Evolutionary conservation across 345 rosid genomes (phyloP).

Genomic region (Tarenaya hassleriana): DNA sequence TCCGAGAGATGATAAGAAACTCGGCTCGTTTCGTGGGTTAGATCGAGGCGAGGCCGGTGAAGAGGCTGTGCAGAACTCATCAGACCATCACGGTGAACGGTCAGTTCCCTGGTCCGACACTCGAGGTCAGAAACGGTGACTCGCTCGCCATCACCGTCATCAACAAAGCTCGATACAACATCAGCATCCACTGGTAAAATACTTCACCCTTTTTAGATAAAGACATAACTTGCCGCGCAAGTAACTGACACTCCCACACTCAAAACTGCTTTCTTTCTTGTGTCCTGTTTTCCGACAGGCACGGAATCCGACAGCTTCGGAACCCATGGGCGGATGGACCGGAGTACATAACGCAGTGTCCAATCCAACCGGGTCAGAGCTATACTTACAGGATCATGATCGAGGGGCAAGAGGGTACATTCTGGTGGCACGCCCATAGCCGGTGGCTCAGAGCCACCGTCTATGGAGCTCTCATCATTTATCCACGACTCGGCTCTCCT

Average conservation of each 20-base stretch:
- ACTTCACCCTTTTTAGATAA: too few species aligned
- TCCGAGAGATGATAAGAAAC: too few species aligned
- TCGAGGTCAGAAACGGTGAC: conserved; percentile 72
- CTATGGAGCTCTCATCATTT: conserved; percentile 69
- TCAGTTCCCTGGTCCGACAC: conserved; percentile 74
- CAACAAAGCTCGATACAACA: conserved; percentile 59
- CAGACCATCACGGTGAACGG: conserved; percentile 66
- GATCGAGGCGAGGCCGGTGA: conserved; percentile 62
- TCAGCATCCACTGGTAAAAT: conserved; percentile 69
- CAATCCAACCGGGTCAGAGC: conserved; percentile 60
- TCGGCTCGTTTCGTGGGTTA: conserved; percentile 13
- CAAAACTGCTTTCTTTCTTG: conserved; percentile 11
- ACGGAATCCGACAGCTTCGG: conserved; percentile 56
- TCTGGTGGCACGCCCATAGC: conserved; percentile 97
- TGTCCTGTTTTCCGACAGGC: conserved; percentile 39
- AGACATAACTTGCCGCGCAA: too few species aligned
- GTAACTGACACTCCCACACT: too few species aligned
- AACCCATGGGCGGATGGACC: conserved; percentile 97
- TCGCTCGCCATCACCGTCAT: conserved; percentile 55
- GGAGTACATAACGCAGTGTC: conserved; percentile 73
- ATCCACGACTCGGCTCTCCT: conserved; percentile 48
- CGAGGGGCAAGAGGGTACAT: conserved; percentile 62
- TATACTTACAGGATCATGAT: conserved; percentile 58
- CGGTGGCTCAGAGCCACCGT: conserved; percentile 79
- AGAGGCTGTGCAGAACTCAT: conserved; percentile 93